Base-by-base conservation (phyloP, 2,329 filamentous ascomycete genomes). In the Penicillium hesseltinei region DNA sequence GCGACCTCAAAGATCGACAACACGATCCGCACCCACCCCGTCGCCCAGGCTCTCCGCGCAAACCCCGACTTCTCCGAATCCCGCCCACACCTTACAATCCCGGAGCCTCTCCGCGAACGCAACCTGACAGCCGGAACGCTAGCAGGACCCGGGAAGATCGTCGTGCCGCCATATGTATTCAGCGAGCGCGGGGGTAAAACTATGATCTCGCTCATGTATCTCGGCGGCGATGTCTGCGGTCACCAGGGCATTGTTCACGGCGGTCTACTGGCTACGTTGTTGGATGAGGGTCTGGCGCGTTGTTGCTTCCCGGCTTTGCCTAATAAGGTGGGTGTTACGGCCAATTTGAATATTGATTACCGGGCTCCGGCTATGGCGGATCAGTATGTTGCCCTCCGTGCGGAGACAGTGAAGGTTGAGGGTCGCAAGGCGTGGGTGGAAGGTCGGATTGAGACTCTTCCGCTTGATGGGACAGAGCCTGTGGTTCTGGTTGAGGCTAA, bases 381-480 rank as follows among this genome's bases (percentile, higher is more conserved):
- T 23, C 84, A 84, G 59, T 94, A 89, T 70, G 79, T 95, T 31
- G 90, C 96, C 43, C 77, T 99, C 57, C 82, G 84, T 60, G 92
- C 91, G 4, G 84, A 86, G 71, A 96, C 92, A 21, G 87, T 84
- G 10, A 92, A 89, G 78, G 89, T 93, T 1, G 92, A 97, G 71
- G 93, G 94, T 1, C 83, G 94, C 61, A 97, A 97, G 79, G 93
- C 92, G 13, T 97, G 91, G 91, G 91, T 97, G 1, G 88, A 90
- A 76, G 94, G 91, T 1, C 84, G 85, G 65, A 87, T 97, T 67
- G 92, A 96, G 82, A 88, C 90, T 54, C 76, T 97, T 59, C 84
- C 84, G 57, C 77, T 81, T 27, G 79, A 85, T 35, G 84, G 85
- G 9, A 82, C 87, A 74, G 79, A 82, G 65, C 86, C 87, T 1